Percentiles rank a stretch among this genome's conserved stretches.
Conservation (phyloP, 495 filamentous ascomycete species). For the Aspergillus affinis region DNA sequence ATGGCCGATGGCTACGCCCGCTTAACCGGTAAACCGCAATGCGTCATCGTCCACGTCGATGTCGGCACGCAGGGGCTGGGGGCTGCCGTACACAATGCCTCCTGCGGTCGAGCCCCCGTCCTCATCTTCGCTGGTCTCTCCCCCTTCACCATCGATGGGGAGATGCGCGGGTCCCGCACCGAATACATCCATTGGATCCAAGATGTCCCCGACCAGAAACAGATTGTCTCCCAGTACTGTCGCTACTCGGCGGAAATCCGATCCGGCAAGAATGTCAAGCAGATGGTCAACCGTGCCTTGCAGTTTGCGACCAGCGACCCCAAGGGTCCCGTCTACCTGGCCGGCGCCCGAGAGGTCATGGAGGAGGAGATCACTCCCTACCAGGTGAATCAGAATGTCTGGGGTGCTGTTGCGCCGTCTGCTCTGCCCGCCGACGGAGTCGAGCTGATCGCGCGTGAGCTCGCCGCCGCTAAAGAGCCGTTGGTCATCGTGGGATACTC, state of each 20-base stretch:
- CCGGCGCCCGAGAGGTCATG: conserved; percentile 85
- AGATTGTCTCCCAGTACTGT: conserved; percentile 90
- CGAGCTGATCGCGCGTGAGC: conserved; percentile 64
- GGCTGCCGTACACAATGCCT: conserved; percentile 90
- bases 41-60: conserved; percentile 94
- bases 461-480: conserved; percentile 72
- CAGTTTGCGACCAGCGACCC: conserved; percentile 83
- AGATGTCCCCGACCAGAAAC: conserved; percentile 92
- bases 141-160: conserved; percentile 88
- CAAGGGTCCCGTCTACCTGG: conserved; percentile 82
- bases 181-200: conserved; percentile 99
- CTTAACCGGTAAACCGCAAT: conserved; percentile 79
- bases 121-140: conserved; percentile 89
- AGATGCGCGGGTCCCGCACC: conserved; percentile 81
- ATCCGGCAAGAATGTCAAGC: conserved; percentile 89
- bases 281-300: conserved; percentile 88
- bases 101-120: conserved; percentile 80
- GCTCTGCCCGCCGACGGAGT: conserved; percentile 68
- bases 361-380: conserved; percentile 90
- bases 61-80: conserved; percentile 92
- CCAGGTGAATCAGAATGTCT: conserved; percentile 65
- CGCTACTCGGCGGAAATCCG: conserved; percentile 91
- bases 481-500: conserved; percentile 81
- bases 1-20: conserved; percentile 96
- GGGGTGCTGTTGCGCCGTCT: conserved; percentile 74